phyloP scores from a whole-genome alignment of 2,329 filamentous ascomycete species.

The Colletotrichum sp. region DNA sequence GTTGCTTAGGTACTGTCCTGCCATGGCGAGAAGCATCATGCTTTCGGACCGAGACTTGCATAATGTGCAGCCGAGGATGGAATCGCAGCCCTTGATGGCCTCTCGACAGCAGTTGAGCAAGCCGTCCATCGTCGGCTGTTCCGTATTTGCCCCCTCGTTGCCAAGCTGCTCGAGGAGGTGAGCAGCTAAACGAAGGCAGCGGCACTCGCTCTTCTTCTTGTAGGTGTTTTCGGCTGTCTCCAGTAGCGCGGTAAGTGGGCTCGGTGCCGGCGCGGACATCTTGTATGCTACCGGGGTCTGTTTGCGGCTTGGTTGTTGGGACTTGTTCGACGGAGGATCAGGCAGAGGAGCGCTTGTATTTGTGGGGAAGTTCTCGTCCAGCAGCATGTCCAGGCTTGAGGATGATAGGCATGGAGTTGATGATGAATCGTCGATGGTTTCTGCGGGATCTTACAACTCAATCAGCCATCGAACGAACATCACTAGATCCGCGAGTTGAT shows the following conservation, averaged over 20 bases:
- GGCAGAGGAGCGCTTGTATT: background rate
- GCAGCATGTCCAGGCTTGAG: background rate
- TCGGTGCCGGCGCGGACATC: background rate
- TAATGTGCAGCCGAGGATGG: background rate
- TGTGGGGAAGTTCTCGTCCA: background rate
- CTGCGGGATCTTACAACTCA: background rate
- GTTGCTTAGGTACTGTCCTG: background rate
- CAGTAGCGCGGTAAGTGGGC: background rate
- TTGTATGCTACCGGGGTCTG: background rate
- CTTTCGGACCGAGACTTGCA: slow-evolving; percentile 1
- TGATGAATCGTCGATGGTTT: background rate
- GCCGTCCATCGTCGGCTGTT: background rate
- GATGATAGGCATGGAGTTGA: background rate
- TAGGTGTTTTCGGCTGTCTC: background rate
- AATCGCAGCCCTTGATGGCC: background rate
- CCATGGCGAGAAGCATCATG: slow-evolving; percentile 10
- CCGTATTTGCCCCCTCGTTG: background rate
- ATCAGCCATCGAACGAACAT: background rate
- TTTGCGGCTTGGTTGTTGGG: background rate
- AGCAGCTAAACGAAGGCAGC: background rate
- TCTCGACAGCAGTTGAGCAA: background rate
- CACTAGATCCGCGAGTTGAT: too few relatives aligned
- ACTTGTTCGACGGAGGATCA: background rate
- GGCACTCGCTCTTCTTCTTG: background rate
- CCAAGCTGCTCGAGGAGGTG: background rate